These are phyloP conservation scores for Leucaena leucocephala DNA, from an alignment of 306 rosid species.

Conservation along the genomic window DNA sequence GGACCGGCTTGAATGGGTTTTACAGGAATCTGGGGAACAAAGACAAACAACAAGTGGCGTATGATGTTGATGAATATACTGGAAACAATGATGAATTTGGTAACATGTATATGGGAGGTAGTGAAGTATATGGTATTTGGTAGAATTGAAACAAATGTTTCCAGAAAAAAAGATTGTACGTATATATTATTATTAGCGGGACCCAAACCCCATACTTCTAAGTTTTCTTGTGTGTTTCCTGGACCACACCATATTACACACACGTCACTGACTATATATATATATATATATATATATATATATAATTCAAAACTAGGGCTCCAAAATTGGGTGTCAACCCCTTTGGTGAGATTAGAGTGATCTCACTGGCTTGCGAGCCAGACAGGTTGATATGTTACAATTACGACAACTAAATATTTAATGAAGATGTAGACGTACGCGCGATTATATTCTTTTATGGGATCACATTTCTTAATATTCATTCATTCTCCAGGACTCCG, in stretches of 20 bases:
- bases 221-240: not conserved
- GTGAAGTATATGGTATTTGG: not conserved
- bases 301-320: not conserved
- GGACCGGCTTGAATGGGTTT: not conserved
- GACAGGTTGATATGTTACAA: not conserved
- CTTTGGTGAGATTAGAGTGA: not conserved
- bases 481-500: not conserved
- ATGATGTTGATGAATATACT: not conserved
- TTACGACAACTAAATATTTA: no score
- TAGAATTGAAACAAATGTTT: not conserved
- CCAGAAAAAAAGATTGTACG: not conserved
- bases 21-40: not conserved
- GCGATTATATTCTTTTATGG: not conserved
- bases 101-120: not conserved
- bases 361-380: not conserved
- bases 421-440: no score
- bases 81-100: not conserved
- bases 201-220: not conserved
- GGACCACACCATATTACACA: not conserved
- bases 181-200: not conserved
- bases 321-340: not conserved
- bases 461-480: not conserved
- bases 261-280: not conserved
- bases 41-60: not conserved
- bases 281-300: no score